Conservation (phyloP, 139 green algal species). For the Tetradesmus obliquus region DNA sequence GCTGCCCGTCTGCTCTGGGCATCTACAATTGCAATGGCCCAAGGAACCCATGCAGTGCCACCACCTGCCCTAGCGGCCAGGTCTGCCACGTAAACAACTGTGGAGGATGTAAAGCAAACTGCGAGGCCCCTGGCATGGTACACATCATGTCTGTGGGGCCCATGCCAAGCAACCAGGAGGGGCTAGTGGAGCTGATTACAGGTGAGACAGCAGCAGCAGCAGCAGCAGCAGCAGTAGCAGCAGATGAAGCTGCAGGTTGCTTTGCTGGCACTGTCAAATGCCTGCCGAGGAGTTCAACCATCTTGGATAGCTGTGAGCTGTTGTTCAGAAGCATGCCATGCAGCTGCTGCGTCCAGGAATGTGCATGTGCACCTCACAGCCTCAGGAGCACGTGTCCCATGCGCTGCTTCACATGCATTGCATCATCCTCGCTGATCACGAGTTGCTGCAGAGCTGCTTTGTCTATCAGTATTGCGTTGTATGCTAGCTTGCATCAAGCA, state of each 20-base stretch:
- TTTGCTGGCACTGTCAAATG: too few species aligned
- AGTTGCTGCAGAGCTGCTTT: too few species aligned
- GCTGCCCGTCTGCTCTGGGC: background rate
- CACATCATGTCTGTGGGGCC: slow-evolving; percentile 6
- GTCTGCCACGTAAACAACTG: slow-evolving; percentile 23
- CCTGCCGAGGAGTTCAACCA: too few species aligned
- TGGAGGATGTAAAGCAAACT: background rate
- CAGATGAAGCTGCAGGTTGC: background rate
- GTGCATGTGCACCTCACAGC: too few species aligned
- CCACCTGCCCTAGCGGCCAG: background rate
- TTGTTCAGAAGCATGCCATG: too few species aligned
- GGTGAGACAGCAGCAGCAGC: background rate
- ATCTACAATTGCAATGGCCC: slow-evolving; percentile 11
- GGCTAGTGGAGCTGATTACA: background rate
- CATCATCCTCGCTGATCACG: too few species aligned
- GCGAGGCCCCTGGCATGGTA: slow-evolving; percentile 1
- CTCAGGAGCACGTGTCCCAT: too few species aligned
- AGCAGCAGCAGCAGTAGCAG: background rate
- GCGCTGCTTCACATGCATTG: too few species aligned
- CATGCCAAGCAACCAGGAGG: background rate
- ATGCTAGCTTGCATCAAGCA: too few species aligned
- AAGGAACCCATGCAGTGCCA: slow-evolving; percentile 1
- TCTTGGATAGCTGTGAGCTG: too few species aligned
- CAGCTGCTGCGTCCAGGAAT: too few species aligned
- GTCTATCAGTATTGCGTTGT: too few species aligned